Evolutionary conservation across 768 basidiomycete genomes (phyloP).

Genomic region (Amanita thiersii): DNA sequence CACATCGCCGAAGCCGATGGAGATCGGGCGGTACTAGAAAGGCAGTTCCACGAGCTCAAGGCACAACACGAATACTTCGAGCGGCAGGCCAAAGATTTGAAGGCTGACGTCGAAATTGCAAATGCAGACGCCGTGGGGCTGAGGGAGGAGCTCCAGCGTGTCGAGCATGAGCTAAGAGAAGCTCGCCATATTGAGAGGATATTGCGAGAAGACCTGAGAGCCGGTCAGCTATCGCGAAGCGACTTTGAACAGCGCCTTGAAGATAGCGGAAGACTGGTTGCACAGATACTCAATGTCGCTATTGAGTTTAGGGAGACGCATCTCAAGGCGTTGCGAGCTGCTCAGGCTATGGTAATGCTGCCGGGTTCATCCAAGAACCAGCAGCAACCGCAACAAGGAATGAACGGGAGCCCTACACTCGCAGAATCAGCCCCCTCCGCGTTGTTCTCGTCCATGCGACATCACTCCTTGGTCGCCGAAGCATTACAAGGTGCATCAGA

Average conservation of each 20-base stretch:
- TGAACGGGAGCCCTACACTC: conserved; percentile 20
- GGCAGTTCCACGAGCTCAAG: conserved; percentile 71
- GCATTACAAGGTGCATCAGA: conserved; percentile 20
- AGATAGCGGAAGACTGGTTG: conserved; percentile 58
- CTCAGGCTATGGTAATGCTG: conserved; percentile 49
- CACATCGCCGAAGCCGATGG: conserved; percentile 91
- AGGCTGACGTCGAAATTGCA: conserved; percentile 51
- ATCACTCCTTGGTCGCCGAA: conserved; percentile 39
- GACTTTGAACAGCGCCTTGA: conserved; percentile 63
- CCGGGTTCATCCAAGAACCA: conserved; percentile 42
- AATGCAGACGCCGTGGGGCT: conserved; percentile 62
- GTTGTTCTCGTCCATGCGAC: conserved; percentile 43
- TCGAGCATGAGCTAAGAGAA: conserved; percentile 64
- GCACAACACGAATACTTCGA: conserved; percentile 53
- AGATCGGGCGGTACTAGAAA: conserved; percentile 86
- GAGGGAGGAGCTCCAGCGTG: conserved; percentile 64
- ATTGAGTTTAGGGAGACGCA: conserved; percentile 73
- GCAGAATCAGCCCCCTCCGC: conserved; percentile 31
- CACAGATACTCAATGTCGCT: conserved; percentile 76
- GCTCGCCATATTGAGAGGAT: conserved; percentile 59
- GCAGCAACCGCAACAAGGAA: conserved; percentile 13
- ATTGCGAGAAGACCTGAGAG: conserved; percentile 65
- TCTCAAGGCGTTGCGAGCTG: conserved; percentile 58
- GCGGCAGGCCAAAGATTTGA: conserved; percentile 55
- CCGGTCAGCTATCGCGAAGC: conserved; percentile 60